A percentile compares a stretch with the other conserved stretches of the same genome.
These are phyloP conservation scores for Lactarius deliciosus DNA, from an alignment of 768 basidiomycete species.

Conservation along the genomic window DNA sequence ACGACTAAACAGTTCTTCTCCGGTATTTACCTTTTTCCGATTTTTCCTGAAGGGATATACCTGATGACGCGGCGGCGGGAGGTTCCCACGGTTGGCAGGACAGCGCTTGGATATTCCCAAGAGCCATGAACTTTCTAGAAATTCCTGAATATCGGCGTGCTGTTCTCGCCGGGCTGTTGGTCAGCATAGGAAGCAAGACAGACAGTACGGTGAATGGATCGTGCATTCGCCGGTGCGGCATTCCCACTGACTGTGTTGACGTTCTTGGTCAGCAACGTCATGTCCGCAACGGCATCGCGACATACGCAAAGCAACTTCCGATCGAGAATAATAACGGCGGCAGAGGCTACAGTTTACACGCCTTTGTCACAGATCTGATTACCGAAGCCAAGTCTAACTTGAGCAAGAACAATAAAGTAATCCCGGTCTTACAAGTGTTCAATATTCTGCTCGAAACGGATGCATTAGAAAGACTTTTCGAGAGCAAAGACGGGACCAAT, in stretches of 20 bases:
- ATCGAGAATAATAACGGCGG: slow-evolving; percentile 33
- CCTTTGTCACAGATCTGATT: slow-evolving; percentile 60
- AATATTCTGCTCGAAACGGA: slow-evolving; percentile 72
- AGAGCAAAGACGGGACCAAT: slow-evolving; percentile 46
- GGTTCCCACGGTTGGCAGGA: slow-evolving; percentile 58
- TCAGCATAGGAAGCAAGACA: slow-evolving; percentile 82
- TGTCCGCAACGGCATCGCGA: slow-evolving; percentile 57
- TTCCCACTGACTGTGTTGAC: slow-evolving; percentile 26
- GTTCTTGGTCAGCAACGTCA: slow-evolving; percentile 59
- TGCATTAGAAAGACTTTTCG: slow-evolving; percentile 49
- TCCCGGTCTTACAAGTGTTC: slow-evolving; percentile 81
- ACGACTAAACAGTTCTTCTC: slow-evolving; percentile 4
- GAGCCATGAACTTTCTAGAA: slow-evolving; percentile 62
- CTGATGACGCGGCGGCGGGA: slow-evolving; percentile 34
- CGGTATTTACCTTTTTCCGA: slow-evolving; percentile 3
- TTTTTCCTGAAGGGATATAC: slow-evolving; percentile 29
- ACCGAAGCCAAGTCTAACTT: slow-evolving; percentile 52
- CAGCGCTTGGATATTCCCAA: slow-evolving; percentile 72
- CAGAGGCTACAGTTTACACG: slow-evolving; percentile 46
- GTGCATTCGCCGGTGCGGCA: slow-evolving; percentile 24
- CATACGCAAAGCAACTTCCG: slow-evolving; percentile 57
- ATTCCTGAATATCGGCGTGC: slow-evolving; percentile 59
- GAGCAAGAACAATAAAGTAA: slow-evolving; percentile 65
- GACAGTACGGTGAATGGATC: slow-evolving; percentile 69
- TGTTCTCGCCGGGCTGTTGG: slow-evolving; percentile 68